Conservation (phyloP, 148 eudicot species). For the Amaranthus hypochondriacus region DNA sequence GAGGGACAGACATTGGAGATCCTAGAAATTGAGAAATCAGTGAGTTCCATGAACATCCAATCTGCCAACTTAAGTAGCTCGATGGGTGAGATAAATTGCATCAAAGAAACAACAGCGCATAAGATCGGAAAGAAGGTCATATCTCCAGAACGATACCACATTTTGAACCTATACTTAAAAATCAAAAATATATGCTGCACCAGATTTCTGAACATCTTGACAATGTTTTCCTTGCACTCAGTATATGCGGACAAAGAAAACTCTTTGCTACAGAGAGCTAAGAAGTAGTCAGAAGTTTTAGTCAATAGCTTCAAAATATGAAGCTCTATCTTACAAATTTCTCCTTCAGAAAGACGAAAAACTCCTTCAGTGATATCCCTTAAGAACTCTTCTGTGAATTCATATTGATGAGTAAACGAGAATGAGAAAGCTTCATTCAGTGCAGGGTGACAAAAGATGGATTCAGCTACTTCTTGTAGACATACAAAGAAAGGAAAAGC, state of each 20-base stretch:
- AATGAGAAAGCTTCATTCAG: conserved; percentile 41
- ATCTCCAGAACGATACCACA: conserved; percentile 35
- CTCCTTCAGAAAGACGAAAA: conserved; percentile 35
- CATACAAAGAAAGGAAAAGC: conserved; percentile 21
- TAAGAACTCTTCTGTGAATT: conserved; percentile 36
- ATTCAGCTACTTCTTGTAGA: conserved; percentile 46
- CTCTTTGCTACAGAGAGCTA: conserved; percentile 26
- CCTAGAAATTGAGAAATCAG: conserved; percentile 19
- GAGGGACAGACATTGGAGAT: conserved; percentile 42
- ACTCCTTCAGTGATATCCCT: conserved; percentile 32
- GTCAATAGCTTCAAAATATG: conserved; percentile 46
- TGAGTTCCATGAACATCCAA: conserved; percentile 53
- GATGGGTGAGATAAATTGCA: conserved; percentile 59
- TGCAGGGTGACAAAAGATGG: conserved; percentile 67
- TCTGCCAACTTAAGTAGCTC: conserved; percentile 68
- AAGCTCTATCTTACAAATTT: conserved; percentile 42
- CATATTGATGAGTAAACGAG: conserved; percentile 34
- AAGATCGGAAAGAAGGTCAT: conserved; percentile 49
- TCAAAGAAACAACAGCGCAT: conserved; percentile 46
- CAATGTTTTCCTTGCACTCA: conserved; percentile 28
- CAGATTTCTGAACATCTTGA: conserved; percentile 35
- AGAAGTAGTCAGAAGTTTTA: conserved; percentile 38
- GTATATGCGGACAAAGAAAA: conserved; percentile 22
- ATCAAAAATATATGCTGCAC: conserved; percentile 35
- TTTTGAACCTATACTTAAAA: conserved; percentile 49